These are phyloP conservation scores for Phoma sp. DNA, from an alignment of 2,329 filamentous ascomycete species.

Conservation along the genomic window DNA sequence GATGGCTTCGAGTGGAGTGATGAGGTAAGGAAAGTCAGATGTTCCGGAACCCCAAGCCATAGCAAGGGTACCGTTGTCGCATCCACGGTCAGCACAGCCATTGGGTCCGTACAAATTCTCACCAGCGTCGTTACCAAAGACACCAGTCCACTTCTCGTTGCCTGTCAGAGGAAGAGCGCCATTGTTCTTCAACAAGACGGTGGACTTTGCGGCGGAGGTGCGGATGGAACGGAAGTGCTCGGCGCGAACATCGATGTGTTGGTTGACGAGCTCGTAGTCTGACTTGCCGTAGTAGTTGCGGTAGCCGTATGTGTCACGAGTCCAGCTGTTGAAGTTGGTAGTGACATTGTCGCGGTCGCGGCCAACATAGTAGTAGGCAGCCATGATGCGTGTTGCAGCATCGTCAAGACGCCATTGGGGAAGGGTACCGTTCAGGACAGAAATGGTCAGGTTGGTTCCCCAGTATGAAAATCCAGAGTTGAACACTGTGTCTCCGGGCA, in stretches of 20 bases:
- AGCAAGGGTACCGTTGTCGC: constrained; percentile 54
- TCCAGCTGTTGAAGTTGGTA: constrained; percentile 92
- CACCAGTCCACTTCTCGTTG: constrained; percentile 54
- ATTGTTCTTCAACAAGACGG: constrained; percentile 78
- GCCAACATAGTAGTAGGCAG: constrained; percentile 68
- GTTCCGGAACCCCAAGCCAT: constrained; percentile 57
- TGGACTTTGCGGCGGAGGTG: constrained; percentile 77
- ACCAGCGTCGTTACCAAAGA: constrained; percentile 59
- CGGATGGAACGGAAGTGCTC: constrained; percentile 77
- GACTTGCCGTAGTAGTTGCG: constrained; percentile 67
- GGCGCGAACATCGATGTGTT: constrained; percentile 80
- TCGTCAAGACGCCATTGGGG: constrained; percentile 89
- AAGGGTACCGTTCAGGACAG: constrained; percentile 86
- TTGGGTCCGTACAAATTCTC: constrained; percentile 56
- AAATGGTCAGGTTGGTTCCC: constrained; percentile 86
- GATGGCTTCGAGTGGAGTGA: constrained; percentile 70
- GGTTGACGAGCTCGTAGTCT: constrained; percentile 71
- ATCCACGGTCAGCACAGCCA: constrained; percentile 52
- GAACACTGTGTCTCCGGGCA: constrained; percentile 80
- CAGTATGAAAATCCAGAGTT: constrained; percentile 75
- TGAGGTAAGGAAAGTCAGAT: constrained; percentile 67
- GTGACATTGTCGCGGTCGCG: constrained; percentile 58
- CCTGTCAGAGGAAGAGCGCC: constrained; percentile 53
- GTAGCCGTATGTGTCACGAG: constrained; percentile 73
- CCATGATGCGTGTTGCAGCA: constrained; percentile 83